Percentiles rank a stretch among this genome's conserved stretches.
Conservation (phyloP, 768 basidiomycete genomes). For the Tricholoma matsutake region DNA sequence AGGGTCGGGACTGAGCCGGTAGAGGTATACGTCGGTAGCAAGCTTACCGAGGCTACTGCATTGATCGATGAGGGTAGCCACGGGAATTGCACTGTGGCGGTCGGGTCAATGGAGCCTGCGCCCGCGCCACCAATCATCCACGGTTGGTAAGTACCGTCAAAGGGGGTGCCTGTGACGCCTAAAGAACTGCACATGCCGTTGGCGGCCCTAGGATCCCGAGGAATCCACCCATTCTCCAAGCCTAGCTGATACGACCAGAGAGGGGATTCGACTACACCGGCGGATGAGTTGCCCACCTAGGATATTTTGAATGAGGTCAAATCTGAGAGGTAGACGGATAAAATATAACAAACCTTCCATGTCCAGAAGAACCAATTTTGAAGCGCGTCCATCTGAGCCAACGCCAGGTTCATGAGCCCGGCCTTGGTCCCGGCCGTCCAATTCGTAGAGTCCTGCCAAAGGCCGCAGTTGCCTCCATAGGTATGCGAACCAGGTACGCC, state of each 20-base stretch:
- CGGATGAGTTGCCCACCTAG: slow-evolving; percentile 35
- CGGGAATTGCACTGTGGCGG: slow-evolving; percentile 37
- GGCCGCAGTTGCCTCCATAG: slow-evolving; percentile 31
- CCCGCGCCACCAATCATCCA: slow-evolving; percentile 71
- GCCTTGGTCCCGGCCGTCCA: slow-evolving; percentile 40
- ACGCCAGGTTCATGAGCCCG: slow-evolving; percentile 46
- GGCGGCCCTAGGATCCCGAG: slow-evolving; percentile 54
- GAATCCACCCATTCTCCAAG: slow-evolving; percentile 39
- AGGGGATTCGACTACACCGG: slow-evolving; percentile 40
- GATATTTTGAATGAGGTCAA: slow-evolving; percentile 4
- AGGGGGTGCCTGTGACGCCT: slow-evolving; percentile 37
- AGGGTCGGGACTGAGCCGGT: slow-evolving; percentile 63
- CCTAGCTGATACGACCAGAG: slow-evolving; percentile 51
- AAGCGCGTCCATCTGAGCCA: slow-evolving; percentile 41
- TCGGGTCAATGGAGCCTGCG: slow-evolving; percentile 47
- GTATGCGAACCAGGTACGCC: slow-evolving; percentile 13
- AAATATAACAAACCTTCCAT: slow-evolving; percentile 39
- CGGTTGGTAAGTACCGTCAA: slow-evolving; percentile 41
- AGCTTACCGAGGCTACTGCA: slow-evolving; percentile 32
- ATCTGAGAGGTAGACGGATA: neutral
- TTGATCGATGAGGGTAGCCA: slow-evolving; percentile 67
- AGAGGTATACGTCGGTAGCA: slow-evolving; percentile 64
- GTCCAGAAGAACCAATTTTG: slow-evolving; percentile 46
- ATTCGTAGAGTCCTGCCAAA: slow-evolving; percentile 47
- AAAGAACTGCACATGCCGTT: slow-evolving; percentile 56